Percentiles rank a stretch among this genome's conserved stretches.
These are phyloP conservation scores for Quercus glauca DNA, from an alignment of 306 rosid genomes.

Conservation along the genomic window DNA sequence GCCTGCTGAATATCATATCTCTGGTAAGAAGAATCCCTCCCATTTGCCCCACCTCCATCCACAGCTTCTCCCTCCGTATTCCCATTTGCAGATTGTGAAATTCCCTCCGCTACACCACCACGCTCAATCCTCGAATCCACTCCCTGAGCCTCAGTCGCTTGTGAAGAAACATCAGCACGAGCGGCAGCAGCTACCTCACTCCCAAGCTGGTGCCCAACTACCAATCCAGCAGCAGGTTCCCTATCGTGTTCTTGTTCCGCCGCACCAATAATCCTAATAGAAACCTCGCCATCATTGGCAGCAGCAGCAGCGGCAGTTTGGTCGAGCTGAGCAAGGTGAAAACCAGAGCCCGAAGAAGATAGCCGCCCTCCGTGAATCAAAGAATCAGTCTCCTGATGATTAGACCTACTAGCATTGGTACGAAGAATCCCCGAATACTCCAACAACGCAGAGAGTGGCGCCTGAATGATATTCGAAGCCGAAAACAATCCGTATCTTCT, in stretches of 20 bases:
- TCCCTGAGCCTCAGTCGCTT: slow-evolving; percentile 28
- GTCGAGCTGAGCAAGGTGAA: slow-evolving; percentile 32
- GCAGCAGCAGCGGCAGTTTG: slow-evolving; percentile 17
- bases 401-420: slow-evolving; percentile 49
- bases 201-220: slow-evolving; percentile 37
- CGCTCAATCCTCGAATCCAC: slow-evolving; percentile 35
- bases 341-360: slow-evolving; percentile 29
- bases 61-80: slow-evolving; percentile 43
- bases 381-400: slow-evolving; percentile 42
- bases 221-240: slow-evolving; percentile 58
- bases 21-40: slow-evolving; percentile 93
- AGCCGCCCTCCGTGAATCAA: slow-evolving; percentile 34
- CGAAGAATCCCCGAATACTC: slow-evolving; percentile 78
- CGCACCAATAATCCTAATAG: slow-evolving; percentile 77
- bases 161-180: slow-evolving; percentile 36
- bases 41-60: slow-evolving; percentile 52
- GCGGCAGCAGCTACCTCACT: slow-evolving; percentile 28
- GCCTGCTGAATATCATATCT: slow-evolving; percentile 99
- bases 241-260: slow-evolving; percentile 55
- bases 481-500: slow-evolving; percentile 57
- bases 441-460: slow-evolving; percentile 68
- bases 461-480: slow-evolving; percentile 65
- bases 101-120: slow-evolving; percentile 46
- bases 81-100: slow-evolving; percentile 35
- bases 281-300: slow-evolving; percentile 71